A percentile compares a stretch with the other conserved stretches of the same genome.
Conservation (phyloP, 306 rosid genomes). For the Cucurbita moschata region DNA sequence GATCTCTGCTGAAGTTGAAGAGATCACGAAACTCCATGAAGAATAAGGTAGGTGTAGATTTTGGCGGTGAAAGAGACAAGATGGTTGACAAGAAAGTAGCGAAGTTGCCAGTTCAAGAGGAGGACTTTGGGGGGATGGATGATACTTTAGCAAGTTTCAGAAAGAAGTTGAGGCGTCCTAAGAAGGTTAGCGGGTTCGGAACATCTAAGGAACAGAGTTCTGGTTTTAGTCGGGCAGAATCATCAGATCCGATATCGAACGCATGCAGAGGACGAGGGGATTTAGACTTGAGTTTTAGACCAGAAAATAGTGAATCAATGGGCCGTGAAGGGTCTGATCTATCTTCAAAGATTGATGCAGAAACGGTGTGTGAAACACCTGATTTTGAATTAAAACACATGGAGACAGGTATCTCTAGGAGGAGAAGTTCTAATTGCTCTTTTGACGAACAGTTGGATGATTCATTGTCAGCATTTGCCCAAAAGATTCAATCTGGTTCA, state of each 20-base stretch:
- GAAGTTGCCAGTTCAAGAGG: constrained; percentile 17
- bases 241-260: constrained; percentile 15
- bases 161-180: constrained; percentile 89
- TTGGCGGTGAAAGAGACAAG: constrained; percentile 23
- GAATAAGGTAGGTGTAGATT: constrained; percentile 23
- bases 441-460: constrained; percentile 33
- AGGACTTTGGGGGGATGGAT: constrained; percentile 59
- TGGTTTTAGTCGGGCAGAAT: constrained; percentile 21
- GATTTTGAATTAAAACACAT: constrained; percentile 15
- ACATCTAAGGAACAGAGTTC: constrained; percentile 21
- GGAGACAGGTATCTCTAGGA: constrained; percentile 1
- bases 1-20: constrained; percentile 58
- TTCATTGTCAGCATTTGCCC: constrained; percentile 34
- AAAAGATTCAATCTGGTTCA: constrained; percentile 37
- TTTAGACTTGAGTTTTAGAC: constrained; percentile 8
- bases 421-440: constrained; percentile 21
- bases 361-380: constrained; percentile 13
- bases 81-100: constrained; percentile 18
- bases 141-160: constrained; percentile 87
- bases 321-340: constrained; percentile 15
- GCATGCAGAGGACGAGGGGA: constrained; percentile 16
- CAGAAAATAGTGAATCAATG: constrained; percentile 8
- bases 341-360: constrained; percentile 13
- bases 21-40: constrained; percentile 41
- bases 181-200: constrained; percentile 50